Conservation (phyloP, 192 early-diverging fungal genomes). For the Funneliformis geosporum region DNA sequence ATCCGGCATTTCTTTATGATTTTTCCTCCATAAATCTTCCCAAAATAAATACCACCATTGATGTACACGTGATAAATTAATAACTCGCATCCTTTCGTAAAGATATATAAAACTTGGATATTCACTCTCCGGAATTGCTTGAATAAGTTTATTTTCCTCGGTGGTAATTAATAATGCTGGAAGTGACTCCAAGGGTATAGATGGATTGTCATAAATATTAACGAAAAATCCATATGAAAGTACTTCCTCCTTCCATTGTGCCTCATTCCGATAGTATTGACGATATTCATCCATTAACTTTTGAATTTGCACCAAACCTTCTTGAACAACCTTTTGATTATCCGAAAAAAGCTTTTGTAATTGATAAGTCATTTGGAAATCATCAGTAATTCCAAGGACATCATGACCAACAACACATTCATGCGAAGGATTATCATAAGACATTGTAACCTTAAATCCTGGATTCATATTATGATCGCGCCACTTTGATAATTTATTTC, state of each 20-base stretch:
- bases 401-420: slow-evolving; percentile 37
- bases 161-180: slow-evolving; percentile 39
- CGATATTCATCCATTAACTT: slow-evolving; percentile 49
- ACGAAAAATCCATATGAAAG: slow-evolving; percentile 51
- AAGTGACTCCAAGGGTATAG: slow-evolving; percentile 39
- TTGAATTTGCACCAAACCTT: slow-evolving; percentile 41
- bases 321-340: slow-evolving; percentile 54
- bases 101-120: slow-evolving; percentile 37
- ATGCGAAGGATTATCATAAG: slow-evolving; percentile 28
- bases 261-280: slow-evolving; percentile 49
- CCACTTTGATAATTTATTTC: slow-evolving; percentile 46
- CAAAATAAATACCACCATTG: slow-evolving; percentile 70
- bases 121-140: slow-evolving; percentile 31
- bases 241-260: slow-evolving; percentile 53
- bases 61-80: slow-evolving; percentile 42
- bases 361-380: slow-evolving; percentile 55
- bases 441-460: slow-evolving; percentile 56
- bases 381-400: slow-evolving; percentile 53
- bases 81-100: slow-evolving; percentile 44
- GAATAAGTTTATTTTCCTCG: slow-evolving; percentile 40
- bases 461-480: slow-evolving; percentile 57
- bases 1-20: slow-evolving; percentile 48
- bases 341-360: slow-evolving; percentile 56
- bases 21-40: slow-evolving; percentile 67
- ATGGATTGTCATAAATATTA: slow-evolving; percentile 49